These are phyloP conservation scores for Aspergillus fijiensis DNA, from an alignment of 2,329 filamentous ascomycete genomes.

Conservation along the genomic window DNA sequence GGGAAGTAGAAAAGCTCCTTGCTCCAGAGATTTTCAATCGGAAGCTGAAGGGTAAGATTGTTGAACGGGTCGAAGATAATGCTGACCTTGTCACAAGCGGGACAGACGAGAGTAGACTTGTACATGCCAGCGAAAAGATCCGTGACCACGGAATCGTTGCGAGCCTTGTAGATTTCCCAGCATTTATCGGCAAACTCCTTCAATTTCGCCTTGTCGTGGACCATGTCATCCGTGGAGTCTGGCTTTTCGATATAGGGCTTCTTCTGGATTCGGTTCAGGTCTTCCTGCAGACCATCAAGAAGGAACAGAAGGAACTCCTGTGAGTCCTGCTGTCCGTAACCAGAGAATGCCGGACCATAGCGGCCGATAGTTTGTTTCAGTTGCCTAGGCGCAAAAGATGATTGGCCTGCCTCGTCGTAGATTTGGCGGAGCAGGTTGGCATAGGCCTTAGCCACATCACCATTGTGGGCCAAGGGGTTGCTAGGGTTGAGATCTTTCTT, in stretches of 20 bases:
- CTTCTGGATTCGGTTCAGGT: conserved; percentile 87
- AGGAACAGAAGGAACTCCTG: conserved; percentile 96
- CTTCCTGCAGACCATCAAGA: conserved; percentile 90
- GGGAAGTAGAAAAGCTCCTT: conserved; percentile 76
- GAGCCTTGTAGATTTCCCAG: conserved; percentile 85
- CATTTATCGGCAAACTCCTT: conserved; percentile 81
- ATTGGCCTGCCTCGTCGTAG: conserved; percentile 65
- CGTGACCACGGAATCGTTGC: conserved; percentile 92
- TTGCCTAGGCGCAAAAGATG: conserved; percentile 72
- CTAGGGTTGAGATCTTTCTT: conserved; percentile 77
- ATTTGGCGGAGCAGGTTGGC: conserved; percentile 73
- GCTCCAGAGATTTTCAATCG: conserved; percentile 79
- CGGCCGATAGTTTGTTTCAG: conserved; percentile 82
- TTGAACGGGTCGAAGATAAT: conserved; percentile 99
- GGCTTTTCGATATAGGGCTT: conserved; percentile 98
- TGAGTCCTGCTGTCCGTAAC: conserved; percentile 94
- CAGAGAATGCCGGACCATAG: conserved; percentile 82
- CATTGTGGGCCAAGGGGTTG: conserved; percentile 83
- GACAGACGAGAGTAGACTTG: conserved; percentile 94
- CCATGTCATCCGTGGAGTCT: conserved; percentile 95
- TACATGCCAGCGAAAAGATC: conserved; percentile 98
- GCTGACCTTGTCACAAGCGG: conserved; percentile 88
- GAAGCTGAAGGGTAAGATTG: conserved; percentile 85
- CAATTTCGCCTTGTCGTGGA: conserved; percentile 76
- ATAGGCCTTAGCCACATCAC: conserved; percentile 83